phyloP scores from a whole-genome alignment of 495 filamentous ascomycete species.

The Penicillium robsamsonii region DNA sequence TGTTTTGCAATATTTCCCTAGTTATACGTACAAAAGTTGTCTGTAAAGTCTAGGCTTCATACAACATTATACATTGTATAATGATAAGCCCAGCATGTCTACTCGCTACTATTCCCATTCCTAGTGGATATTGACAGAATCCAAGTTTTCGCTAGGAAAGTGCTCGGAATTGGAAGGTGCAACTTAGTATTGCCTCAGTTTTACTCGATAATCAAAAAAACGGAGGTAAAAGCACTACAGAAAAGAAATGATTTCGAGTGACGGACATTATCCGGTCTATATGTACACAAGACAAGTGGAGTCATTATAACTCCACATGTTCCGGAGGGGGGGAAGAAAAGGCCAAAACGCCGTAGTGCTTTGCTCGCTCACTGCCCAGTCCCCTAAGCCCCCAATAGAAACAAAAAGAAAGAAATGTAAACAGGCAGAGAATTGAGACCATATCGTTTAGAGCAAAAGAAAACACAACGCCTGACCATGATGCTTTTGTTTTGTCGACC shows the following conservation, averaged over 20 bases:
- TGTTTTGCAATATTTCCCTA: neutral
- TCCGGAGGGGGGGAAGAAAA: constrained; percentile 19
- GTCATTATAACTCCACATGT: constrained; percentile 7
- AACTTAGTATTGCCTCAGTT: neutral
- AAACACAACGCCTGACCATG: constrained; percentile 28
- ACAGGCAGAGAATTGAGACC: constrained; percentile 6
- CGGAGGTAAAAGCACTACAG: neutral
- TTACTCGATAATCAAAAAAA: neutral
- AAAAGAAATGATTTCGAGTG: neutral
- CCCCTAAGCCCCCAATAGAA: constrained; percentile 20
- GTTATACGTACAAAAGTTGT: too few species aligned
- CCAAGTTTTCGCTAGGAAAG: neutral
- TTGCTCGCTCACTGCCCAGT: constrained; percentile 26
- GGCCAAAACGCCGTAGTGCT: constrained; percentile 28
- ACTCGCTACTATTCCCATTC: too few species aligned
- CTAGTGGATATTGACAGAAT: too few species aligned
- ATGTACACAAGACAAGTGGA: constrained; percentile 20
- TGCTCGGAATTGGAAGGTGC: neutral
- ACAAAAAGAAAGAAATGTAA: constrained; percentile 7
- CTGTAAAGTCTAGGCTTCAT: too few species aligned
- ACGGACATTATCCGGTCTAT: constrained; percentile 2
- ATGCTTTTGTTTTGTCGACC: constrained; percentile 26
- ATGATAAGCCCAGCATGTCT: too few species aligned
- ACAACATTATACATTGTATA: too few species aligned
- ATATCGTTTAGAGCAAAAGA: constrained; percentile 8